Evolutionary conservation across 306 rosid genomes (phyloP).

Genomic region (Elaeagnus macrophylla): DNA sequence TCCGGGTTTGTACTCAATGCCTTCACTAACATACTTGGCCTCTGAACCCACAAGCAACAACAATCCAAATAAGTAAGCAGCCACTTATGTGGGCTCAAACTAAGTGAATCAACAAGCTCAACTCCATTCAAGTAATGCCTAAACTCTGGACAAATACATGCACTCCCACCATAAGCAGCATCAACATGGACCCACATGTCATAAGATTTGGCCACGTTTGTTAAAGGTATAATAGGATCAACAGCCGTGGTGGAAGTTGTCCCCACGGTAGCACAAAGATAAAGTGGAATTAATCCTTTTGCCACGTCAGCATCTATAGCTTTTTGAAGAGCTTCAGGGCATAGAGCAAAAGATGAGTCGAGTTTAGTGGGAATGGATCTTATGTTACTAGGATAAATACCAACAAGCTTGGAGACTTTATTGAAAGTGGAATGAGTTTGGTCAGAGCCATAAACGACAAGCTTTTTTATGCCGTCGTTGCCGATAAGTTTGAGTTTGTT

Average conservation of each 20-base stretch:
- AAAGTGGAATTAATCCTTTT: constrained; percentile 44
- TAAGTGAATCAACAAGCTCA: constrained; percentile 36
- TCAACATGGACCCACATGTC: constrained; percentile 60
- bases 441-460: constrained; percentile 56
- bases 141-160: constrained; percentile 57
- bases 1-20: constrained; percentile 33
- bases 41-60: constrained; percentile 54
- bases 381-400: constrained; percentile 30
- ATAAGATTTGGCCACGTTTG: constrained; percentile 32
- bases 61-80: constrained; percentile 36
- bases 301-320: constrained; percentile 28
- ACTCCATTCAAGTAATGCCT: constrained; percentile 35
- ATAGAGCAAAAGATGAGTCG: constrained; percentile 21
- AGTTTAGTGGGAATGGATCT: constrained; percentile 24
- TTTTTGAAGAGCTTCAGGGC: constrained; percentile 19
- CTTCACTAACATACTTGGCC: constrained; percentile 16
- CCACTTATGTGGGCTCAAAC: constrained; percentile 63
- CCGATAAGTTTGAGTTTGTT: constrained; percentile 13
- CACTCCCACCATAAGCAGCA: constrained; percentile 58
- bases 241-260: constrained; percentile 46
- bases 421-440: constrained; percentile 51
- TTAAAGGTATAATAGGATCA: constrained; percentile 35
- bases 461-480: constrained; percentile 13
- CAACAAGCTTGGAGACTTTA: constrained; percentile 45
- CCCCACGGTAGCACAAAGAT: constrained; percentile 42